A percentile compares a stretch with the other conserved stretches of the same genome.
phyloP scores from a whole-genome alignment of 2,329 filamentous ascomycete species.

The Paracorniculantispora psalliotae region DNA sequence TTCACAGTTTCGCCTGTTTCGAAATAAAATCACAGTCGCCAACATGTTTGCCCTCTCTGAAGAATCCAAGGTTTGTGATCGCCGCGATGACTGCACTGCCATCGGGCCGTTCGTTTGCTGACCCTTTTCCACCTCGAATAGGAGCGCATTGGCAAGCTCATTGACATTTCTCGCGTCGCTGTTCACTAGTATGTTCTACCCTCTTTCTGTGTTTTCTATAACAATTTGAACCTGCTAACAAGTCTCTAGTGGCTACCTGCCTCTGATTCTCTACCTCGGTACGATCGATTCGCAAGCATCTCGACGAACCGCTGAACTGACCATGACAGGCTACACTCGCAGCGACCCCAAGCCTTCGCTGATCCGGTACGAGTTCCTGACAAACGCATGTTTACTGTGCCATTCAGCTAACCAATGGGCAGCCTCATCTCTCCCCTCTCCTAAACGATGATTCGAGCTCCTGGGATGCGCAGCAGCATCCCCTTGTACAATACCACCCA shows the following conservation, averaged over 20 bases:
- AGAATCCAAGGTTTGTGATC: constrained; percentile 77
- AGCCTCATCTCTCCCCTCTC: constrained; percentile 63
- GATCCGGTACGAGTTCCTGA: constrained; percentile 43
- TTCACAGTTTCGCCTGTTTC: neutral
- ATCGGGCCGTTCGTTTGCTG: neutral
- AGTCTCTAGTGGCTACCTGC: constrained; percentile 76
- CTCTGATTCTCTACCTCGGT: constrained; percentile 95
- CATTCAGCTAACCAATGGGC: constrained; percentile 20
- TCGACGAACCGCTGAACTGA: constrained; percentile 21
- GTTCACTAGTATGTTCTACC: constrained; percentile 80
- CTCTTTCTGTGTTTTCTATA: neutral
- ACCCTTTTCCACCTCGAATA: constrained; percentile 33
- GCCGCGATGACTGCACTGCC: neutral
- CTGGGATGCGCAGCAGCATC: neutral
- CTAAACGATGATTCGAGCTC: constrained; percentile 30
- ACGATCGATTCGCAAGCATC: constrained; percentile 26
- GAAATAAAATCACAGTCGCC: constrained; percentile 16
- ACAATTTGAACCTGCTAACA: too few relatives aligned
- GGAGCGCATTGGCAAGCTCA: constrained; percentile 97
- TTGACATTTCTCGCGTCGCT: constrained; percentile 87
- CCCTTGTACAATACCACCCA: constrained; percentile 7
- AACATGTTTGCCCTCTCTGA: constrained; percentile 73
- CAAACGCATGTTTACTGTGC: neutral
- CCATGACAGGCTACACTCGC: constrained; percentile 72
- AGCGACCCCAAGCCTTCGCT: constrained; percentile 82